Evolutionary conservation across 768 basidiomycete genomes (phyloP).

Genomic region (Auricularia cornea): DNA sequence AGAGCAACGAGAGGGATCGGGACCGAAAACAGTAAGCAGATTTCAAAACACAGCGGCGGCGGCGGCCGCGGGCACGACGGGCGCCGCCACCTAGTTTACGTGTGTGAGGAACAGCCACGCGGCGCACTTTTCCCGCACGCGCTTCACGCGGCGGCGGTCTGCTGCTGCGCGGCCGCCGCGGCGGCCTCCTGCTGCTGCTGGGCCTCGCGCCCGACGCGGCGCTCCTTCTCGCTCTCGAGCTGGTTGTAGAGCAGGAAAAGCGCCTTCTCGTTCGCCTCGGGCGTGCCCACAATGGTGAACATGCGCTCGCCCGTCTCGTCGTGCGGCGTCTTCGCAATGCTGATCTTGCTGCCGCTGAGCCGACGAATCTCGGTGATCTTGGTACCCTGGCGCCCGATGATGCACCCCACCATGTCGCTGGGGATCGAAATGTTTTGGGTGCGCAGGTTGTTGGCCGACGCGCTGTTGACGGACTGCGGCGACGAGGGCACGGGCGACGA

Average conservation of each 20-base stretch:
- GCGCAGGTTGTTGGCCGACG: conserved; percentile 63
- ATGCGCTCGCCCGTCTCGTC: conserved; percentile 98
- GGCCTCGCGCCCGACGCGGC: conserved; percentile 72
- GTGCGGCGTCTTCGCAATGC: conserved; percentile 98
- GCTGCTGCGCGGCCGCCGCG: not conserved
- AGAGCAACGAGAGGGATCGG: too few relatives aligned
- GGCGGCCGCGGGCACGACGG: too few relatives aligned
- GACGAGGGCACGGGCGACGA: not conserved
- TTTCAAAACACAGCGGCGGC: too few relatives aligned
- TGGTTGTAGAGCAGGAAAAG: conserved; percentile 92
- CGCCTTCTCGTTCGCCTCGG: conserved; percentile 96
- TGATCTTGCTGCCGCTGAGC: conserved; percentile 94
- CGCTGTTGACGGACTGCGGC: conserved; percentile 18
- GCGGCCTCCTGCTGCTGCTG: not conserved
- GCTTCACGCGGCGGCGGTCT: not conserved
- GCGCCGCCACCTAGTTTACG: too few relatives aligned
- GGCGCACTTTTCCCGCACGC: too few relatives aligned
- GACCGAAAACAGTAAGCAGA: too few relatives aligned
- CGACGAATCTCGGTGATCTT: conserved; percentile 99
- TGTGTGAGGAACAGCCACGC: too few relatives aligned
- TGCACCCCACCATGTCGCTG: conserved; percentile 88
- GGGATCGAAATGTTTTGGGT: conserved; percentile 99
- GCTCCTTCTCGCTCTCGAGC: conserved; percentile 92
- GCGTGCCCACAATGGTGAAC: conserved; percentile 97
- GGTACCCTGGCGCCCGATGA: conserved; percentile 12